Evolutionary conservation across 805 yeast species (phyloP).

Genomic region (Blastobotrys peoriensis): DNA sequence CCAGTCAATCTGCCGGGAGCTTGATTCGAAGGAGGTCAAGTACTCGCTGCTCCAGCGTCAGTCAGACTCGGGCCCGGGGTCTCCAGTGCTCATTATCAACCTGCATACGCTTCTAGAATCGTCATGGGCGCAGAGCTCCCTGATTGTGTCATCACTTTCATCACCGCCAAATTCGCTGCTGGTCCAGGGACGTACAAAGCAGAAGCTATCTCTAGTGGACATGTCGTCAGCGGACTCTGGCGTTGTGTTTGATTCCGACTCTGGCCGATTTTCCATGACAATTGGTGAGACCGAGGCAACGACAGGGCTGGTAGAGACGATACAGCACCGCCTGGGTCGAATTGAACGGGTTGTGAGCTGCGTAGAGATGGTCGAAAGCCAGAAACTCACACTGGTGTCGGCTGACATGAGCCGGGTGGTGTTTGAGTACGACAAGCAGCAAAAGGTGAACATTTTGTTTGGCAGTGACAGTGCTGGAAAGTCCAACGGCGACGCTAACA

Average conservation of each 20-base stretch:
- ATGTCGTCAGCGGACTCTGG: constrained; percentile 20
- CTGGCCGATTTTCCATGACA: constrained; percentile 17
- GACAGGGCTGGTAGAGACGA: constrained; percentile 8
- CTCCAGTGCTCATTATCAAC: constrained; percentile 15
- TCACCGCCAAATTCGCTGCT: constrained; percentile 7
- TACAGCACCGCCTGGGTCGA: constrained; percentile 18
- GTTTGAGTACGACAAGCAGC: constrained; percentile 24
- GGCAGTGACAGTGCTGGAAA: too few species aligned
- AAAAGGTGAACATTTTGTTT: constrained; percentile 8
- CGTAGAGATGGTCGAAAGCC: constrained; percentile 24
- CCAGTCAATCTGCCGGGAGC: constrained; percentile 27
- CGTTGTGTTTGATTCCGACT: constrained; percentile 23
- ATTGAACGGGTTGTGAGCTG: constrained; percentile 29
- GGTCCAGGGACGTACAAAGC: constrained; percentile 19
- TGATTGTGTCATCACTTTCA: constrained; percentile 9
- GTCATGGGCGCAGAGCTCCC: constrained; percentile 19
- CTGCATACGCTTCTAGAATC: constrained; percentile 11
- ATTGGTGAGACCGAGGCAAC: constrained; percentile 2
- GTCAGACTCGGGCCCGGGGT: neutral
- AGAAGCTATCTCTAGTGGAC: constrained; percentile 4
- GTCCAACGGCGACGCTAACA: too few species aligned
- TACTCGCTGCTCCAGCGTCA: constrained; percentile 16
- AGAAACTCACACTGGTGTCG: constrained; percentile 22
- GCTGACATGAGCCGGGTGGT: constrained; percentile 26
- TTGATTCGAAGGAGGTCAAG: constrained; percentile 20